Evolutionary conservation across 2,329 filamentous ascomycete species (phyloP).

Genomic region (Sporothrix schenckii): DNA sequence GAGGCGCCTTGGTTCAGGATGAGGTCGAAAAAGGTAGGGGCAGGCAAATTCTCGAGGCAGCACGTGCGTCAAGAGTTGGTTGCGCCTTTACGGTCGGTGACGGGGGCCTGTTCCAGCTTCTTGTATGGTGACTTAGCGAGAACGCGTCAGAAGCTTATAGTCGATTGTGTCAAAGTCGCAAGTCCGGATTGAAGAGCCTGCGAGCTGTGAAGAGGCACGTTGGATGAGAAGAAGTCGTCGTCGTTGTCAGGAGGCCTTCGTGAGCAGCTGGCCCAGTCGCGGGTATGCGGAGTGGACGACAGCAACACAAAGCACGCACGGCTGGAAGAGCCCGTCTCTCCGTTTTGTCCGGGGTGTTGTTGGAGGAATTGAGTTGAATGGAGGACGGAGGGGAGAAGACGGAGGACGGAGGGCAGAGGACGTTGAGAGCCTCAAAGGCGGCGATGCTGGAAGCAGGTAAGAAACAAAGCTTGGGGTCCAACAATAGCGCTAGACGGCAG

Average conservation of each 20-base stretch:
- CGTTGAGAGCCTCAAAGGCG: not conserved
- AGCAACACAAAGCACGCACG: not conserved
- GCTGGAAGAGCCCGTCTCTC: not conserved
- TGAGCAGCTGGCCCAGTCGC: not conserved
- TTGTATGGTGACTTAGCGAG: not conserved
- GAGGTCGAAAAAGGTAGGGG: not conserved
- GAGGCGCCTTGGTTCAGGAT: not conserved
- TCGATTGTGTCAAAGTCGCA: not conserved
- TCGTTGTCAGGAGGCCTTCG: not conserved
- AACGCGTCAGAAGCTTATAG: not conserved
- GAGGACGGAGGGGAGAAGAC: not conserved
- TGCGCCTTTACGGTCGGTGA: not conserved
- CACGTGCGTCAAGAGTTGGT: not conserved
- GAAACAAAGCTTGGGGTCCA: slow-evolving; percentile 21
- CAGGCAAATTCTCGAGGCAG: not conserved
- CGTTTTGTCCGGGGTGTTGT: not conserved
- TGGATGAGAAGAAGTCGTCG: not conserved
- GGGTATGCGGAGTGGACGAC: not conserved
- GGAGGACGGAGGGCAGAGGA: not conserved
- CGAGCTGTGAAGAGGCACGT: not conserved
- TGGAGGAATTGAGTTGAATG: not conserved
- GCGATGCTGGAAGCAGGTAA: not conserved
- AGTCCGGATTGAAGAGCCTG: not conserved
- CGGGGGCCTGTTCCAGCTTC: not conserved
- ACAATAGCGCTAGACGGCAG: slow-evolving; percentile 15